Evolutionary conservation across 148 eudicot species (phyloP).

Genomic region (Rhododendron ferrugineum): DNA sequence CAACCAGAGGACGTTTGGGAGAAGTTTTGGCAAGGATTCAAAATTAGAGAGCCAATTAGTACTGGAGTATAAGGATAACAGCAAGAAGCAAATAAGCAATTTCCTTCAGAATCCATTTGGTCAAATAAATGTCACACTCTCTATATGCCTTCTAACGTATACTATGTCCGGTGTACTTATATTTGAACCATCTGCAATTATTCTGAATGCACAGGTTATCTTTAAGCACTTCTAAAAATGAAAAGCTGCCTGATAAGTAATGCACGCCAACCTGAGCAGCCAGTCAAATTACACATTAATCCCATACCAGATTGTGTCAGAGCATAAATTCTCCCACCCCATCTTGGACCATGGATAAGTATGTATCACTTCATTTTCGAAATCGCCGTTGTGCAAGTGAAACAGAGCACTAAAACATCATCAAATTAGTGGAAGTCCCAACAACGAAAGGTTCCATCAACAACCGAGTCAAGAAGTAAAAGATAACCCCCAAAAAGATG

Average conservation of each 20-base stretch:
- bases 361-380: not conserved
- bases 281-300: not conserved
- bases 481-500: slow-evolving; percentile 66
- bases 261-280: not conserved
- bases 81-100: not conserved
- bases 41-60: not conserved
- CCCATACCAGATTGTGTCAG: not conserved
- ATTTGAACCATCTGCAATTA: not conserved
- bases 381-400: not conserved
- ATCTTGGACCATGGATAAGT: not conserved
- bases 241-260: not conserved
- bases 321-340: not conserved
- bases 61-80: not conserved
- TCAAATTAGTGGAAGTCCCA: slow-evolving; percentile 68
- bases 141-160: not conserved
- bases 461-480: slow-evolving; percentile 89
- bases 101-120: not conserved
- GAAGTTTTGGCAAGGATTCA: not conserved
- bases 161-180: not conserved
- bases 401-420: slow-evolving; percentile 63
- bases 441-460: slow-evolving; percentile 96
- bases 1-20: not conserved
- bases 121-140: not conserved
- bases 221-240: not conserved
- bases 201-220: not conserved